Conservation (phyloP, 148 eudicot species). For the Hydrangea macrophylla region DNA sequence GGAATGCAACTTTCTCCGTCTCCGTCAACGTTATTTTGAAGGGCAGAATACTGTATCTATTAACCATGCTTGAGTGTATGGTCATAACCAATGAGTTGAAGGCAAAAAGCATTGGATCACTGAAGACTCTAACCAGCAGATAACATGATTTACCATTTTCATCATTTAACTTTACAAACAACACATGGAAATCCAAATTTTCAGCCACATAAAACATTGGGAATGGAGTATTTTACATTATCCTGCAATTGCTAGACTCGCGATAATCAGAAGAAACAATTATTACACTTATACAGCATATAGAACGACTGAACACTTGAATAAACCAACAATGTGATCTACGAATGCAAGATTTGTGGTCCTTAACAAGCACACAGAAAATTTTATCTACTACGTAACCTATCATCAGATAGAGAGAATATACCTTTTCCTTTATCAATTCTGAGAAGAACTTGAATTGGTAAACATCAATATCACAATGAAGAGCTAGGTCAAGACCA, state of each 20-base stretch:
- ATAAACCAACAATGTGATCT: neutral
- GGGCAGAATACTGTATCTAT: neutral
- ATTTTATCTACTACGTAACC: neutral
- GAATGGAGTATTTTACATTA: conserved; percentile 2
- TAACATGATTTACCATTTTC: neutral
- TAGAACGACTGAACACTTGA: conserved; percentile 1
- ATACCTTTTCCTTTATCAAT: conserved; percentile 76
- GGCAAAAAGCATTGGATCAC: neutral
- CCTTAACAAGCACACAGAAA: neutral
- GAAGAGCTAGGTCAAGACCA: conserved; percentile 96
- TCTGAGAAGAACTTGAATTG: conserved; percentile 97
- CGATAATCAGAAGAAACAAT: neutral
- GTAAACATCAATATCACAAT: conserved; percentile 90
- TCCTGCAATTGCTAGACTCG: neutral
- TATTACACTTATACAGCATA: neutral
- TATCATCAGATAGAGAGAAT: neutral
- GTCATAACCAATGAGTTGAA: neutral
- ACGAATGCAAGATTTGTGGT: neutral
- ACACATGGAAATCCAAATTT: neutral
- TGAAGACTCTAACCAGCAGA: neutral
- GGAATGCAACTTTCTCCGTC: neutral
- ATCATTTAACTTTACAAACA: neutral
- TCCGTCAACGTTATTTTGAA: neutral
- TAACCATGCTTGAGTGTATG: neutral
- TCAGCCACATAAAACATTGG: neutral